Conservation (phyloP, 208 protist genomes). For the Leishmania lainsoni region DNA sequence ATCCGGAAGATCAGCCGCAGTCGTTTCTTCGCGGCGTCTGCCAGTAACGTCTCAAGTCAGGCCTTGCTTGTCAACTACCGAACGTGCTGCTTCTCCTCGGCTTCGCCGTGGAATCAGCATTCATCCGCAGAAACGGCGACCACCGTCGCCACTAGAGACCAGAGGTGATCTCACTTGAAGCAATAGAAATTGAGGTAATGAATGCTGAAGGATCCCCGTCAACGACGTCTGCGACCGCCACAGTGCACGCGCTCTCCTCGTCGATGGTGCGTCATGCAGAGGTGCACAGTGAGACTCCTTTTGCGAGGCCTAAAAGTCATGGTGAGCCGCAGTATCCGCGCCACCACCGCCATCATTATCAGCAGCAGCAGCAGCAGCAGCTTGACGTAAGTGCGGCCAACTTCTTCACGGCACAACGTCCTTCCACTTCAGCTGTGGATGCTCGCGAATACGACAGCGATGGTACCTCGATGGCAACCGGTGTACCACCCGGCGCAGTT, state of each 20-base stretch:
- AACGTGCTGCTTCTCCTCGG: not conserved
- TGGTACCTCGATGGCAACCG: not conserved
- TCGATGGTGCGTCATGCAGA: not conserved
- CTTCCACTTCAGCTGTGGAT: not conserved
- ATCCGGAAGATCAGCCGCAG: not conserved
- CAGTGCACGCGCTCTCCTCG: not conserved
- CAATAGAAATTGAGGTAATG: slow-evolving; percentile 27
- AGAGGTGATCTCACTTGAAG: slow-evolving; percentile 62
- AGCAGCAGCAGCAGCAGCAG: not conserved
- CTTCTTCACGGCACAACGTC: slow-evolving; percentile 2
- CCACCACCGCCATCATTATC: not conserved
- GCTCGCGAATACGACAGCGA: not conserved
- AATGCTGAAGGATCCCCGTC: slow-evolving; percentile 1
- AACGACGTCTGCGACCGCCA: not conserved
- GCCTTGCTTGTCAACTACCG: not conserved
- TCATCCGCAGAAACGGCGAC: not conserved
- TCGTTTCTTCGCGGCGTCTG: not conserved
- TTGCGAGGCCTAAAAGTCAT: not conserved
- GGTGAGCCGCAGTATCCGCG: not conserved
- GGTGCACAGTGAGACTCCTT: not conserved
- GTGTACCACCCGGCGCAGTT: not conserved
- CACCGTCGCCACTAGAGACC: slow-evolving; percentile 23
- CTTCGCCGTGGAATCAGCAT: not conserved
- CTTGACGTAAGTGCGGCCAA: not conserved
- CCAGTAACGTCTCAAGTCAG: not conserved